These are phyloP conservation scores for Bipolaris victoriae DNA, from an alignment of 2,329 filamentous ascomycete genomes.

Conservation along the genomic window DNA sequence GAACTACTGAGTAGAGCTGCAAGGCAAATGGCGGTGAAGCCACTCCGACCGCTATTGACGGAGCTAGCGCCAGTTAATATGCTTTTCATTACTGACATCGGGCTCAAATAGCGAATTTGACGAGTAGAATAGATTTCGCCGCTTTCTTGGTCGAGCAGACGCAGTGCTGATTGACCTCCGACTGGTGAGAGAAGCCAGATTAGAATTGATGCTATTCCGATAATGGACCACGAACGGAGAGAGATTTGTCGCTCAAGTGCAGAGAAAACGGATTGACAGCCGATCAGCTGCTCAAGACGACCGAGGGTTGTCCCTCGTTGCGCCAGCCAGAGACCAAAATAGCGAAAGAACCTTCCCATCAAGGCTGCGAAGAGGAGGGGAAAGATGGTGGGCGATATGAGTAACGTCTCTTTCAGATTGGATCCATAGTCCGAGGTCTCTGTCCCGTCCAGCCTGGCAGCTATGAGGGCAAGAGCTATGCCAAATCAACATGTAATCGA, in stretches of 20 bases:
- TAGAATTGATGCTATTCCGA: slow-evolving; percentile 33
- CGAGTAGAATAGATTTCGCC: slow-evolving; percentile 16
- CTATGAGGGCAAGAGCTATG: slow-evolving; percentile 33
- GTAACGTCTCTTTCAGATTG: slow-evolving; percentile 9
- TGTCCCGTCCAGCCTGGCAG: slow-evolving; percentile 30
- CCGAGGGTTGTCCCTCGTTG: slow-evolving; percentile 41
- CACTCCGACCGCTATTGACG: slow-evolving; percentile 24
- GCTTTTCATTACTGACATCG: slow-evolving; percentile 15
- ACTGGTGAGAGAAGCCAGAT: slow-evolving; percentile 40
- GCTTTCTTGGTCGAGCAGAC: slow-evolving; percentile 27
- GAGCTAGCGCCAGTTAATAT: slow-evolving; percentile 19
- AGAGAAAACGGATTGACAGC: slow-evolving; percentile 39
- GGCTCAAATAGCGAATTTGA: slow-evolving; percentile 29
- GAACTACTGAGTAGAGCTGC: slow-evolving; percentile 34
- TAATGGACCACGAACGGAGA: slow-evolving; percentile 30
- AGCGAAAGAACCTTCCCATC: slow-evolving; percentile 38
- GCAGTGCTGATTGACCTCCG: slow-evolving; percentile 40
- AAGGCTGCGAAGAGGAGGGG: slow-evolving; percentile 40
- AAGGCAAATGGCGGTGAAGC: slow-evolving; percentile 30
- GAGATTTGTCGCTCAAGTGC: slow-evolving; percentile 39
- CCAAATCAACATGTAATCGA: slow-evolving; percentile 7
- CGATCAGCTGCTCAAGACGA: slow-evolving; percentile 32
- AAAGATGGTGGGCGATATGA: slow-evolving; percentile 39
- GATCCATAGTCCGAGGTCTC: slow-evolving; percentile 21
- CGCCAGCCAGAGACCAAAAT: slow-evolving; percentile 34